Conservation (phyloP, 257 asterid genomes). For the Eustoma russellianum region DNA sequence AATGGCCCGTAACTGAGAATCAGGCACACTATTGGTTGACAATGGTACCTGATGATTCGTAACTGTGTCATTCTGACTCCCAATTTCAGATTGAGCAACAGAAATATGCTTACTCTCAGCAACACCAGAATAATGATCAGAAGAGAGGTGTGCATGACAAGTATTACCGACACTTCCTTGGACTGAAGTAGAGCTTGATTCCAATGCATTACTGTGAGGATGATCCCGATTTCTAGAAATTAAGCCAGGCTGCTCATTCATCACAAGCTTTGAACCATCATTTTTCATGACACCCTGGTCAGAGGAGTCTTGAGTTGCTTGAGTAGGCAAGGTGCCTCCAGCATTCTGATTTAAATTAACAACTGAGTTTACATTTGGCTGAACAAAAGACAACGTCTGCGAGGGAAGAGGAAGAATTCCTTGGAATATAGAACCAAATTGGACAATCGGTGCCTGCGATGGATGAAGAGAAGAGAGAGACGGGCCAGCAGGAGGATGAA, state of each 20-base stretch:
- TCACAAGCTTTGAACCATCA: constrained; percentile 20
- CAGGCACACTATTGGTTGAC: constrained; percentile 37
- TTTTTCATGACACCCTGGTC: constrained; percentile 24
- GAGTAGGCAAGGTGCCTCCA: constrained; percentile 32
- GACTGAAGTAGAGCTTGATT: constrained; percentile 20
- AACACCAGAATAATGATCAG: constrained; percentile 23
- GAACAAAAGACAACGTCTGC: constrained; percentile 52
- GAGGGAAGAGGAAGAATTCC: constrained; percentile 54
- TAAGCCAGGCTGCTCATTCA: constrained; percentile 34
- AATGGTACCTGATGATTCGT: constrained; percentile 23
- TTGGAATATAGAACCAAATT: constrained; percentile 73
- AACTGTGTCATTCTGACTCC: constrained; percentile 26
- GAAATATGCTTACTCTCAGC: constrained; percentile 24
- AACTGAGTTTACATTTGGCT: constrained; percentile 45
- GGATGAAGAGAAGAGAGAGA: constrained; percentile 58
- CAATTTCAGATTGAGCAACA: constrained; percentile 33
- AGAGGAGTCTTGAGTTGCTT: constrained; percentile 34
- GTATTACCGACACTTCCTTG: constrained; percentile 18
- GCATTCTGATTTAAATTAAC: constrained; percentile 35
- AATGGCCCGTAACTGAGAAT: constrained; percentile 22
- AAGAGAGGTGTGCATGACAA: constrained; percentile 16
- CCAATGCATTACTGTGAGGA: constrained; percentile 24
- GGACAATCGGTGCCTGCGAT: constrained; percentile 72
- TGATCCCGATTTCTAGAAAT: constrained; percentile 26
- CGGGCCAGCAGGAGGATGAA: constrained; percentile 60